Base-by-base conservation (phyloP, 331 rosid species). In the Stylosanthes scabra region DNA sequence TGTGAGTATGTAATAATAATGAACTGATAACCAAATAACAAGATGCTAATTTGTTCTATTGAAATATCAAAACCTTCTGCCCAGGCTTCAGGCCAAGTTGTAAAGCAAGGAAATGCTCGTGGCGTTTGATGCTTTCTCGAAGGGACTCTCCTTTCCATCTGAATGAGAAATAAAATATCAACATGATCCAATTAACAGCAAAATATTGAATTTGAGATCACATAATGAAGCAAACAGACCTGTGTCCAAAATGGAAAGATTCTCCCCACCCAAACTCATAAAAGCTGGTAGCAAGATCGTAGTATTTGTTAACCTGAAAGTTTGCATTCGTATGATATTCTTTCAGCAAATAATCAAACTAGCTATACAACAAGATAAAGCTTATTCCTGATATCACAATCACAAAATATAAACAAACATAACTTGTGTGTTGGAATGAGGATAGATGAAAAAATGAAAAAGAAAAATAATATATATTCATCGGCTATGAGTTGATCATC, bases 231-330 rank as follows among this genome's bases (percentile, higher is more conserved):
- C 49, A 55, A 56, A 63, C 73, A 25, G 10, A 71, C 96, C 97
- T 90, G 70, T 68, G 86, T 31, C 96, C 96, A 85, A 92, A 92
- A 86, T 92, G 97, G 79, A 92, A 92, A 45, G 97, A 92, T 77
- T 90, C 96, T 42, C 97, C 97, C 97, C 97, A 92, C 61, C 97
- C 97, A 74, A 86, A 92, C 81, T 92, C 97, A 77, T 92, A 92
- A 76, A 92, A 92, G 86, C 97, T 88, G 61, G 97, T 92, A 59
- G 79, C 97, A 56, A 92, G 88, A 82, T 92, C 96, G 68, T 92
- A 92, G 83, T 92, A 92, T 66, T 89, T 92, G 52, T 89, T 92
- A 49, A 90, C 97, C 97, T 92, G 92, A 80, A 40, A 63, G 69
- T 27, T 68, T 5, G 70, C 63, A 65, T 68, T 59, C 59, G 28